A percentile compares a stretch with the other conserved stretches of the same genome.
phyloP scores from a whole-genome alignment of 2,329 filamentous ascomycete genomes.

The Verticillium nubilum region DNA sequence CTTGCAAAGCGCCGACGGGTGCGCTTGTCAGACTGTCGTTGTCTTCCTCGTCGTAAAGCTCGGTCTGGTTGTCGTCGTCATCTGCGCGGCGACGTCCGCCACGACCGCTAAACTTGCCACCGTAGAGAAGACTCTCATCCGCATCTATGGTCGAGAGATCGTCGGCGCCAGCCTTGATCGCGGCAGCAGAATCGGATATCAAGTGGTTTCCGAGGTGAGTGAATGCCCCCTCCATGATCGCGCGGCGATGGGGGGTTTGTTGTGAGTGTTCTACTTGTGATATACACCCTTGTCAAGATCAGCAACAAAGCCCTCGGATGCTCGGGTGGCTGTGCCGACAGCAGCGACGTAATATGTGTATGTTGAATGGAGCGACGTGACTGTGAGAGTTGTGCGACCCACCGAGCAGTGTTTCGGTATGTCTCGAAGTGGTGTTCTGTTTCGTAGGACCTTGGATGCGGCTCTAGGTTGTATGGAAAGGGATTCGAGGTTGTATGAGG shows the following conservation, averaged over 20 bases:
- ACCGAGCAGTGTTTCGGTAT: background rate
- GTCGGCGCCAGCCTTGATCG: constrained; percentile 83
- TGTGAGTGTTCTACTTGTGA: background rate
- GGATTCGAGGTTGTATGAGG: constrained; percentile 9
- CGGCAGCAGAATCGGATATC: constrained; percentile 76
- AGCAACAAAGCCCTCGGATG: background rate
- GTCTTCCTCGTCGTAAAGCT: constrained; percentile 79
- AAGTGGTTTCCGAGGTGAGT: constrained; percentile 83
- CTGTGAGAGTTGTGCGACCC: background rate
- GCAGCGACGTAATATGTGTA: background rate
- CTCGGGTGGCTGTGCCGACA: background rate
- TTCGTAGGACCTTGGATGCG: constrained; percentile 12
- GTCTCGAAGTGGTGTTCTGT: background rate
- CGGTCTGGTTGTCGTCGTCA: constrained; percentile 85
- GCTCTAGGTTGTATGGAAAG: constrained; percentile 13
- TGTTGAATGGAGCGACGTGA: background rate
- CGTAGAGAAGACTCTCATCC: constrained; percentile 77
- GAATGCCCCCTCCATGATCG: constrained; percentile 77
- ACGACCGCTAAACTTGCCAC: constrained; percentile 53
- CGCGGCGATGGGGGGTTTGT: background rate
- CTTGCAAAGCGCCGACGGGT: constrained; percentile 69
- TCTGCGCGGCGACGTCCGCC: constrained; percentile 66
- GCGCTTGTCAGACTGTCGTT: constrained; percentile 71
- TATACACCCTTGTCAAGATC: background rate
- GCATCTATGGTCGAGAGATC: constrained; percentile 64